phyloP scores from a whole-genome alignment of 768 basidiomycete species.

The Trametes cubensis region DNA sequence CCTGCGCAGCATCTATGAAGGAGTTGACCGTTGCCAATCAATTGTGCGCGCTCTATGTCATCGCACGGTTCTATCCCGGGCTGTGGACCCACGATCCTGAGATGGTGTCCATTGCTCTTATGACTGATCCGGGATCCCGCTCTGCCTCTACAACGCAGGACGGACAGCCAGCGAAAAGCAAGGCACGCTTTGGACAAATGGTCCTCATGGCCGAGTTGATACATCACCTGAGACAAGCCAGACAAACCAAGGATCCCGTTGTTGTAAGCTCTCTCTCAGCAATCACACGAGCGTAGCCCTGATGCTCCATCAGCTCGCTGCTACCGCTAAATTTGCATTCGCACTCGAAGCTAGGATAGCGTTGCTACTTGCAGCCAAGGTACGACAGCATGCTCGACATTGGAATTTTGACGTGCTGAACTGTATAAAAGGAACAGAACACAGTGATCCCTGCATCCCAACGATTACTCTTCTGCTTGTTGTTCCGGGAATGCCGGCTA shows the following conservation, averaged over 20 bases:
- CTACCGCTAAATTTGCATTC: constrained; percentile 43
- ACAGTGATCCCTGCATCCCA: constrained; percentile 56
- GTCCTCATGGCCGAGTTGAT: constrained; percentile 66
- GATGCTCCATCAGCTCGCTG: constrained; percentile 6
- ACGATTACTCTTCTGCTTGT: constrained; percentile 57
- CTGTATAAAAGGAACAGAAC: constrained; percentile 52
- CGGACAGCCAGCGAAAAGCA: constrained; percentile 42
- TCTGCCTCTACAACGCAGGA: constrained; percentile 25
- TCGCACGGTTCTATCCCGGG: constrained; percentile 58
- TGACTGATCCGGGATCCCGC: constrained; percentile 46
- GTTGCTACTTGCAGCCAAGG: constrained; percentile 60
- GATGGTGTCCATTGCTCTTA: constrained; percentile 72
- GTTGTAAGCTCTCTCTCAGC: constrained; percentile 34
- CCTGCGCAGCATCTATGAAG: constrained; percentile 66
- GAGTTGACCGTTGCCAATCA: constrained; percentile 62
- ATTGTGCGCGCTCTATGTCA: constrained; percentile 53
- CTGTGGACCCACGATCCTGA: constrained; percentile 73
- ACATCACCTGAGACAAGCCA: constrained; percentile 47
- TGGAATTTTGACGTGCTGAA: neutral
- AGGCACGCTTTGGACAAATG: constrained; percentile 62
- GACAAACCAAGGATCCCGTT: constrained; percentile 46
- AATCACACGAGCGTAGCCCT: neutral
- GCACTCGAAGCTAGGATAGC: constrained; percentile 60
- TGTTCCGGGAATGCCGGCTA: constrained; percentile 68
- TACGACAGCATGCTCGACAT: constrained; percentile 29